Base-by-base conservation (phyloP, 345 rosid genomes). In the Hevea brasiliensis region DNA sequence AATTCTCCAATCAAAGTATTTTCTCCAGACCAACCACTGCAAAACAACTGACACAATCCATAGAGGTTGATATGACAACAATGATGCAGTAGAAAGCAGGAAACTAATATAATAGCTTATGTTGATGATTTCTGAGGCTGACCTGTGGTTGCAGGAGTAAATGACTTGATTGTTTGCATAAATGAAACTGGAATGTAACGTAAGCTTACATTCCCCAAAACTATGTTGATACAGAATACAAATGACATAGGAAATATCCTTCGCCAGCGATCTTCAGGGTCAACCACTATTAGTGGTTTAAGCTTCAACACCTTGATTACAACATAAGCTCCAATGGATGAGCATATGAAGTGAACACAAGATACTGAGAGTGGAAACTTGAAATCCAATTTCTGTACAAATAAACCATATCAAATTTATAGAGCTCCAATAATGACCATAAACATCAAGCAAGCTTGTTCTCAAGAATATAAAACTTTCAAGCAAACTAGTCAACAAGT, bases 91-190 rank as follows among this genome's bases (percentile, higher is more conserved):
- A 53, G 72, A 63, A 51, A 37, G 47, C 11, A 54, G 57, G 15
- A 8, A 21, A 72, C 7, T 23, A 41, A 71, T 8, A 48, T 23
- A 74, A 56, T 26, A 61, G 55, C 51, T 65, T 40, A 3, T 21
- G 24, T 12, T 8, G 56, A 26, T 9, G 47, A 50, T 60, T 58
- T 67, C 45, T 26, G 40, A 55, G 64, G 61, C 84, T 48, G 44
- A 96, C 99, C 99, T 85, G 99, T 96, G 65, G 99, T 96, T 55
- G 99, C 99, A 26, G 99, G 99, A 72, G 99, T 96, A 75, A 96
- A 96, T 32, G 99, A 96, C 82, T 96, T 96, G 40, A 96, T 96
- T 0, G 99, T 96, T 85, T 96, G 99, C 99, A 96, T 96, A 82
- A 96, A 96, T 2, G 99, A 96, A 72, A 96, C 99, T 1, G 99